Evolutionary conservation across 139 green algal genomes (phyloP), one percentile per base, ranked within the genome.

Genomic region (Chlamydomonas sp.): DNA sequence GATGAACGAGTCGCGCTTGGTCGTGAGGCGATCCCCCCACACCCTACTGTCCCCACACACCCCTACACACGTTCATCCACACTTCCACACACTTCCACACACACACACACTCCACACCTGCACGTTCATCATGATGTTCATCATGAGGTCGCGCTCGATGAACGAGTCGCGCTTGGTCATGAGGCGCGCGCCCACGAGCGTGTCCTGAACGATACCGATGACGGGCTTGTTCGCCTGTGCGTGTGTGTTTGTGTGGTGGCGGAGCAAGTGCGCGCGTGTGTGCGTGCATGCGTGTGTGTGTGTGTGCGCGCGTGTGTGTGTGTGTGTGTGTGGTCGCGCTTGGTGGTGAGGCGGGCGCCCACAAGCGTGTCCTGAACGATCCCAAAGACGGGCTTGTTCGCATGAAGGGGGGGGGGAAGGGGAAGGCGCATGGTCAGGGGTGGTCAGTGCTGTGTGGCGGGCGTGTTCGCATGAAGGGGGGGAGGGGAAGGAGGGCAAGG

Each of bases 131-230:
- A 98, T 75, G 43, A 96, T 93, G 81, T 97, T 98, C 84, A 96
- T 96, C 69, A 98, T 90, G n/a, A 97, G 16, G 50, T 98, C 90
- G 76, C 90, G 90, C 70, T 90, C 80, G 36, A 99, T 96, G 84
- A 99, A 98, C 5, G 88, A 96, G 86, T 99, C 95, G 10, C 95
- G 87, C 83, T 96, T 96, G 33, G 92, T 97, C 76, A 99, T 97
- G 35, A 97, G 81, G 65, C 72, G 16, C 35, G 72, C 92, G 20
- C 86, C 95, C 71, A 98, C 84, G 39, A 99, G 84, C 24, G 92
- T 86, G 83, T 99, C 95, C 79, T 99, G 80, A 69, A 99, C 95
- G 67, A 98, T 98, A 54, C 92, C 94, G 72, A 99, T 98, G 33
- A 99, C 94, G 1, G 91, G 95, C 78, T 95, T 96, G 85, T 98